Evolutionary conservation across 192 early-diverging fungal species (phyloP).

Genomic region (Ramicandelaber brevisporus): DNA sequence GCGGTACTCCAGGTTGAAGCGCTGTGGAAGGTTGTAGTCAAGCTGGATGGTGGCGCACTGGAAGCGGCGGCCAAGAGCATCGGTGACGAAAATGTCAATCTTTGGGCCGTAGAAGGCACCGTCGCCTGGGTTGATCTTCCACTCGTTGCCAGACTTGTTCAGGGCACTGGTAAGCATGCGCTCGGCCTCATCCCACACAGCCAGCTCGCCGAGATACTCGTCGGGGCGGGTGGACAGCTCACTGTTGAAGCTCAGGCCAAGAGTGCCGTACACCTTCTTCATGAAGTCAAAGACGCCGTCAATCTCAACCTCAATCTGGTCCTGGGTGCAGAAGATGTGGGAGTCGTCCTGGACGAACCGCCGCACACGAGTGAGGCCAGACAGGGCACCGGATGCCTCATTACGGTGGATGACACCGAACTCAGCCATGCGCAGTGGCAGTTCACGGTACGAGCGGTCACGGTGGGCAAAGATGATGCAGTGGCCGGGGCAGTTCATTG

Average conservation of each 20-base stretch:
- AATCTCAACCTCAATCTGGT: conserved; percentile 75
- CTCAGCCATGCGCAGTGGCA: conserved; percentile 86
- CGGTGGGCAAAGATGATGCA: conserved; percentile 87
- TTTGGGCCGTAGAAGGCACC: conserved; percentile 99
- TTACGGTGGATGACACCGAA: conserved; percentile 96
- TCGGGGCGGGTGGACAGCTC: conserved; percentile 92
- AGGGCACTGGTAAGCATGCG: conserved; percentile 46
- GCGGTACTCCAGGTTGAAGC: conserved; percentile 80
- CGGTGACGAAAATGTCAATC: conserved; percentile 89
- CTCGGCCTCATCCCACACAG: conserved; percentile 85
- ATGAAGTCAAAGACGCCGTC: conserved; percentile 64
- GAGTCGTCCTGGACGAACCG: conserved; percentile 99
- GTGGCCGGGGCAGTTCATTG: conserved; percentile 98
- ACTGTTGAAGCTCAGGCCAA: conserved; percentile 81
- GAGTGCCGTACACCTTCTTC: conserved; percentile 69
- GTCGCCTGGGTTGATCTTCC: conserved; percentile 84
- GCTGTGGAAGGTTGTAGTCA: conserved; percentile 91
- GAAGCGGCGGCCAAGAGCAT: conserved; percentile 70
- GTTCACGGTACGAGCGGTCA: conserved; percentile 85
- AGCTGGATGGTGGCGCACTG: conserved; percentile 98
- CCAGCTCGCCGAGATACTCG: conserved; percentile 73
- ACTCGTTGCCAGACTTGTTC: conserved; percentile 47
- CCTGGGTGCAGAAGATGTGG: conserved; percentile 84
- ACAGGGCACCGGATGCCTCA: conserved; percentile 77
- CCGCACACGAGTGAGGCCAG: conserved; percentile 86